Evolutionary conservation across 768 basidiomycete genomes (phyloP).

Genomic region (Baorangia bicolor): DNA sequence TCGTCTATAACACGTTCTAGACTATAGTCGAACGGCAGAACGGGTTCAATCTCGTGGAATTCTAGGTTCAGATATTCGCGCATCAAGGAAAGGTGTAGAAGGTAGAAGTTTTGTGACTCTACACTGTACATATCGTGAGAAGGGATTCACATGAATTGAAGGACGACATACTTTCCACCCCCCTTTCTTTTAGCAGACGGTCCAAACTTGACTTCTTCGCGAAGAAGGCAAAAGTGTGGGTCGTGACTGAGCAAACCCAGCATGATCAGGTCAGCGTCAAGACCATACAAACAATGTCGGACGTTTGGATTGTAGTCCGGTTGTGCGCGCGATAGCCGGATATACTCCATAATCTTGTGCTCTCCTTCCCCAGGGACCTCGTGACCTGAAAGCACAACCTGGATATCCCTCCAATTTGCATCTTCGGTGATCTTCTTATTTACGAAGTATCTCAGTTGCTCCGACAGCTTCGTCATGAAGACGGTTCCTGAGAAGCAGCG

Average conservation of each 20-base stretch:
- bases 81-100: constrained; percentile 91
- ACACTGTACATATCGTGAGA: constrained; percentile 36
- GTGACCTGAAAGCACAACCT: constrained; percentile 94
- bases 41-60: constrained; percentile 69
- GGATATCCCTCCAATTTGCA: constrained; percentile 88
- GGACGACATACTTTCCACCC: constrained; percentile 44
- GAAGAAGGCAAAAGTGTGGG: constrained; percentile 95
- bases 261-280: constrained; percentile 99
- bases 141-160: neutral
- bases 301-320: constrained; percentile 95
- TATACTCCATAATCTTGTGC: constrained; percentile 99
- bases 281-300: constrained; percentile 96
- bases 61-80: constrained; percentile 98
- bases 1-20: constrained; percentile 97
- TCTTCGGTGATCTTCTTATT: constrained; percentile 99
- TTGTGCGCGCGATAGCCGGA: constrained; percentile 91
- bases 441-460: constrained; percentile 91
- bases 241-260: constrained; percentile 95
- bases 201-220: constrained; percentile 99
- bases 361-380: constrained; percentile 99
- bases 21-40: constrained; percentile 77
- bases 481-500: constrained; percentile 62
- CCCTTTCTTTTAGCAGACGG: constrained; percentile 73
- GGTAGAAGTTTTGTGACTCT: constrained; percentile 88
- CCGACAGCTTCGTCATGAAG: constrained; percentile 93